Evolutionary conservation across 139 green algal genomes (phyloP).

Genomic region (Ettlia oleoabundans): DNA sequence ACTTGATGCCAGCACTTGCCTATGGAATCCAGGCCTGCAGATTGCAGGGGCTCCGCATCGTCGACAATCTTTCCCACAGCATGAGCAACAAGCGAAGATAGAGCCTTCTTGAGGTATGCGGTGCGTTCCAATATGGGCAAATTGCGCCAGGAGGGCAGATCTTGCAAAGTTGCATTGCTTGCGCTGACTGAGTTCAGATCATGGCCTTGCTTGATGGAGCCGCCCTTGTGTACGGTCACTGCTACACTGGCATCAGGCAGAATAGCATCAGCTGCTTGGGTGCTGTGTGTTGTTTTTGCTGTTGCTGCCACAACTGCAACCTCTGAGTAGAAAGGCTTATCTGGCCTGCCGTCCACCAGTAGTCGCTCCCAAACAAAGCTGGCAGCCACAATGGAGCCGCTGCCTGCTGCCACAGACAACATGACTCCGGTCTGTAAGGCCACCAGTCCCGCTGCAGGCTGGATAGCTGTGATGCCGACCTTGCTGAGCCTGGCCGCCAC

Average conservation of each 20-base stretch:
- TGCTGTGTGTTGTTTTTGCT: background rate
- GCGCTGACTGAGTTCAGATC: no score
- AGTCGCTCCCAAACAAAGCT: slow-evolving; percentile 32
- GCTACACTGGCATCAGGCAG: background rate
- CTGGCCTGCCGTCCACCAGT: slow-evolving; percentile 5
- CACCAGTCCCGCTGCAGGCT: slow-evolving; percentile 64
- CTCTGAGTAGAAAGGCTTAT: slow-evolving; percentile 36
- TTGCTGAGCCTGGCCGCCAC: slow-evolving; percentile 55
- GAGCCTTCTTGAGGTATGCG: background rate
- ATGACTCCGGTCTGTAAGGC: slow-evolving; percentile 42
- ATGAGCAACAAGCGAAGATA: background rate
- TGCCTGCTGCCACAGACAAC: background rate
- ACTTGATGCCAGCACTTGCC: slow-evolving; percentile 71
- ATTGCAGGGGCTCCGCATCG: slow-evolving; percentile 67
- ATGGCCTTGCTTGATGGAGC: no score
- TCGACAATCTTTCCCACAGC: slow-evolving; percentile 54
- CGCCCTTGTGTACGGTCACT: no score
- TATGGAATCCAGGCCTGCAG: slow-evolving; percentile 79
- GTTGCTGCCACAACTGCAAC: slow-evolving; percentile 24
- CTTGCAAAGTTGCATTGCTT: no score
- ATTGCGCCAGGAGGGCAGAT: no score
- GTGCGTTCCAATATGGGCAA: no score
- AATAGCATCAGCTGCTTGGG: background rate
- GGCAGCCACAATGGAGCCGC: slow-evolving; percentile 11
- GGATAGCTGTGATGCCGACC: slow-evolving; percentile 65